Evolutionary conservation across 352 stramenopile genomes (phyloP), one percentile per base, ranked within the genome.

Genomic region (Globisporangium splendens): DNA sequence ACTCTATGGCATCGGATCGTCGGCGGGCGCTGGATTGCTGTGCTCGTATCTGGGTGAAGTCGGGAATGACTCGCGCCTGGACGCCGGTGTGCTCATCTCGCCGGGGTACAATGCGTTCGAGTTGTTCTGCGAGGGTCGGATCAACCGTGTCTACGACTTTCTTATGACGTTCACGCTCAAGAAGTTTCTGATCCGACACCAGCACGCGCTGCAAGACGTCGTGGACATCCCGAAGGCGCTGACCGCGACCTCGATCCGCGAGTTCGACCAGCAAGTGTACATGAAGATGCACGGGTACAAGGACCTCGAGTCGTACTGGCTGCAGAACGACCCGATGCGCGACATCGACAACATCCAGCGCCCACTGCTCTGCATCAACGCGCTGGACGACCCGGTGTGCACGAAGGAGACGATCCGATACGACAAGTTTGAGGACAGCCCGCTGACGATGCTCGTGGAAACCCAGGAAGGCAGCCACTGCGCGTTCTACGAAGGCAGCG

Each of bases 251-350:
- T 84, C 59, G 8, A 83, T 93, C 48, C 60, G 69, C 4, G 77
- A 90, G 59, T 91, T 93, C 50, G 83, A 93, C 51, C 59, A 80
- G 46, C 83, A 79, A 21, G 81, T 93, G 56, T 93, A 84, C 73
- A 88, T 89, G 70, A 83, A 77, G 43, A 83, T 93, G 68, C 77
- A 93, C 62, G 83, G 81, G 5, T 91, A 89, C 56, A 56, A 62
- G 2, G 70, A 86, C 55, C 44, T 91, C 6, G 78, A 87, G 50
- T 44, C 65, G 14, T 93, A 91, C 59, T 93, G 83, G 83, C 49
- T 59, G 18, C 41, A 77, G 18, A 93, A 93, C 67, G 86, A 93
- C 66, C 83, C 83, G 18, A 88, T 93, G 76, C 81, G 78, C 35
- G 63, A 77, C 11, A 61, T 87, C 13, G 50, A 72, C 24, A 82